These are phyloP conservation scores for Pezicula carpinea DNA, from an alignment of 2,329 filamentous ascomycete species.

Conservation along the genomic window DNA sequence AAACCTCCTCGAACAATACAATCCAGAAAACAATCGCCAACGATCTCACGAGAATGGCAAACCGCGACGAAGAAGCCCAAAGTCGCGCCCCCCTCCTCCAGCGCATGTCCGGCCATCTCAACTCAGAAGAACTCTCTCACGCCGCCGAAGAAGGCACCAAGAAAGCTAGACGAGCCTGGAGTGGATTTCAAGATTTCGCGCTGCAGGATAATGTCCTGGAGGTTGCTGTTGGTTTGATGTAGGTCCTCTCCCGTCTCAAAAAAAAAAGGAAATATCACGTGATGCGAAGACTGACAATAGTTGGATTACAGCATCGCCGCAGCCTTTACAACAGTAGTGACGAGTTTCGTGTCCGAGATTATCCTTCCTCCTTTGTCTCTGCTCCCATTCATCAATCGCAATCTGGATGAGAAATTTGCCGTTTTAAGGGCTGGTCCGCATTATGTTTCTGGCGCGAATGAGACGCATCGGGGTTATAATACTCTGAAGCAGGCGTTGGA, in stretches of 20 bases:
- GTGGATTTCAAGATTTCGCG: slow-evolving; percentile 68
- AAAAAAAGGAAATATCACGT: not conserved
- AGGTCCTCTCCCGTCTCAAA: slow-evolving; percentile 16
- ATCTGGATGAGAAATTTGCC: slow-evolving; percentile 71
- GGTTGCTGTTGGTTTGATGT: slow-evolving; percentile 74
- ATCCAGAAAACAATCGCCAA: no score
- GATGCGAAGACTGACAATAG: not conserved
- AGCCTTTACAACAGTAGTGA: slow-evolving; percentile 67
- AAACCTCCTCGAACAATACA: no score
- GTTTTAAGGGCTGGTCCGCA: slow-evolving; percentile 55
- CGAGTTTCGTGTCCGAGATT: slow-evolving; percentile 66
- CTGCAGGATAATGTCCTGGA: slow-evolving; percentile 71
- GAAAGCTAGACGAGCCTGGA: slow-evolving; percentile 43
- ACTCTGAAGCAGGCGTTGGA: slow-evolving; percentile 64
- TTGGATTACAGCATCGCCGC: slow-evolving; percentile 53
- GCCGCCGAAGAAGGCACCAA: slow-evolving; percentile 17
- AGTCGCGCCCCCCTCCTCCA: no score
- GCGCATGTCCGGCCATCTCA: no score
- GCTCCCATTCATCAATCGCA: slow-evolving; percentile 63
- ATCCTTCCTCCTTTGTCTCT: slow-evolving; percentile 66
- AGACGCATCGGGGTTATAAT: slow-evolving; percentile 53
- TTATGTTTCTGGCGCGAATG: slow-evolving; percentile 32
- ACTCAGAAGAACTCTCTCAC: slow-evolving; percentile 12
- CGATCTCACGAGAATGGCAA: no score
- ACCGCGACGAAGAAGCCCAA: no score